phyloP scores from a whole-genome alignment of 2,329 filamentous ascomycete genomes.

The Xenosphaeropsis pyriputrescens region DNA sequence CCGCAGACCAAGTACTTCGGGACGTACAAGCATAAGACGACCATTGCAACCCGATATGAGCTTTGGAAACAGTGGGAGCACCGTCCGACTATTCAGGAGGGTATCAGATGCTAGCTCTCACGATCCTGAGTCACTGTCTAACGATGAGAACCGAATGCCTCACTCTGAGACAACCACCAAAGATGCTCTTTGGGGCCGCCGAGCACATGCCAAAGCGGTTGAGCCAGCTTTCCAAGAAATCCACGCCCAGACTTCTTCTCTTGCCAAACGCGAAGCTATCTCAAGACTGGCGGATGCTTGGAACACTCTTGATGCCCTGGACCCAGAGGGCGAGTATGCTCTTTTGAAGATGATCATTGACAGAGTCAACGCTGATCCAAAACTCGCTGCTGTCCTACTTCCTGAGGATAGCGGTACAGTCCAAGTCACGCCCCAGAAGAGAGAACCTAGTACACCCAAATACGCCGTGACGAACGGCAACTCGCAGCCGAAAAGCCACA shows the following conservation, averaged over 20 bases:
- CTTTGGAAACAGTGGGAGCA: slow-evolving; percentile 87
- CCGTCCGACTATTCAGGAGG: slow-evolving; percentile 79
- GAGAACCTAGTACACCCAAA: slow-evolving; percentile 27
- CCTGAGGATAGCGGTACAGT: slow-evolving; percentile 31
- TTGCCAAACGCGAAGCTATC: slow-evolving; percentile 69
- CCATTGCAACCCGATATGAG: slow-evolving; percentile 82
- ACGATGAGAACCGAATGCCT: slow-evolving; percentile 51
- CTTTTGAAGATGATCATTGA: slow-evolving; percentile 66
- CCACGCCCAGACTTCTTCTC: slow-evolving; percentile 60
- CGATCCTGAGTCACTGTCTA: slow-evolving; percentile 7
- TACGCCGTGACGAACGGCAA: slow-evolving; percentile 70
- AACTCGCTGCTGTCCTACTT: slow-evolving; percentile 29
- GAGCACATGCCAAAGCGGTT: slow-evolving; percentile 67
- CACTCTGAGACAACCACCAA: slow-evolving; percentile 50
- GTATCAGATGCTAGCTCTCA: slow-evolving; percentile 53
- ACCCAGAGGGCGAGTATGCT: slow-evolving; percentile 82
- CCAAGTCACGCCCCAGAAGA: slow-evolving; percentile 26
- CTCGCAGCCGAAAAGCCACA: slow-evolving; percentile 69
- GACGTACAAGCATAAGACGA: slow-evolving; percentile 34
- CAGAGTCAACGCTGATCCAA: slow-evolving; percentile 55
- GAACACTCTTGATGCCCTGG: slow-evolving; percentile 67
- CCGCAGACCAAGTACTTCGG: slow-evolving; percentile 10
- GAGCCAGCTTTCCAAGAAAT: slow-evolving; percentile 76
- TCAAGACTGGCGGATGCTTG: slow-evolving; percentile 76
- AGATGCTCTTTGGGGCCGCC: slow-evolving; percentile 68